Percentiles rank a stretch among this genome's conserved stretches.
phyloP scores from a whole-genome alignment of 2,329 filamentous ascomycete species.

The Epichloe sibirici region DNA sequence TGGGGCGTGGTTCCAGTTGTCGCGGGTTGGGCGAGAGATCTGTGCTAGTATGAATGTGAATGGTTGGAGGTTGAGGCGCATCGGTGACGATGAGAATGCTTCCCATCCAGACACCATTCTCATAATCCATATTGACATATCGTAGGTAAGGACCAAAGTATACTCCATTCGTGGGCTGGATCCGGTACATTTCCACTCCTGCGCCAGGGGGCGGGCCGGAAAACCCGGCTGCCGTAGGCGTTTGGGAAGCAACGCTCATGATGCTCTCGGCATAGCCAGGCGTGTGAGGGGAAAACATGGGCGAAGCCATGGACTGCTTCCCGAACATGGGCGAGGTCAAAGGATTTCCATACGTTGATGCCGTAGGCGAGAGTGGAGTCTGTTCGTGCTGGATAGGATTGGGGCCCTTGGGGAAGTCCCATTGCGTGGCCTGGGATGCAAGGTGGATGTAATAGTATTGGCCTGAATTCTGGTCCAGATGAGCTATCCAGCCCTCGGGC shows the following conservation, averaged over 20 bases:
- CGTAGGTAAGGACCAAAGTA: slow-evolving; percentile 95
- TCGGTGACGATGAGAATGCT: slow-evolving; percentile 92
- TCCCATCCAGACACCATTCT: slow-evolving; percentile 80
- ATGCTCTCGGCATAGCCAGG: slow-evolving; percentile 79
- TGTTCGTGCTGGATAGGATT: slow-evolving; percentile 78
- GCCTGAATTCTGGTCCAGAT: slow-evolving; percentile 87
- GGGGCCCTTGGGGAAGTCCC: slow-evolving; percentile 96
- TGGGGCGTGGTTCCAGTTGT: slow-evolving; percentile 69
- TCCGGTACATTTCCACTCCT: slow-evolving; percentile 88
- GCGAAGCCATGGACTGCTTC: slow-evolving; percentile 51
- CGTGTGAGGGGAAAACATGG: slow-evolving; percentile 70
- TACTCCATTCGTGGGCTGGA: slow-evolving; percentile 86
- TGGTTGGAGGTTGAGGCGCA: slow-evolving; percentile 81
- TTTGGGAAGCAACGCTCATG: slow-evolving; percentile 64
- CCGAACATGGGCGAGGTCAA: slow-evolving; percentile 56
- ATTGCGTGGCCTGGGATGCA: slow-evolving; percentile 88
- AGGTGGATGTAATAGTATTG: slow-evolving; percentile 99
- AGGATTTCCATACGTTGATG: slow-evolving; percentile 64
- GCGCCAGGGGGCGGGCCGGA: slow-evolving; percentile 82
- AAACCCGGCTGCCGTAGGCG: slow-evolving; percentile 70
- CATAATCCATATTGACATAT: slow-evolving; percentile 95
- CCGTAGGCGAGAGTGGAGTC: slow-evolving; percentile 69
- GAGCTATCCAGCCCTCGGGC: slow-evolving; percentile 96
- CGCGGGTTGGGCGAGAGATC: slow-evolving; percentile 89
- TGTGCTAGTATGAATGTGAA: slow-evolving; percentile 82